Base-by-base conservation (phyloP, 139 green algal genomes). In the Coelastrella sp. region DNA sequence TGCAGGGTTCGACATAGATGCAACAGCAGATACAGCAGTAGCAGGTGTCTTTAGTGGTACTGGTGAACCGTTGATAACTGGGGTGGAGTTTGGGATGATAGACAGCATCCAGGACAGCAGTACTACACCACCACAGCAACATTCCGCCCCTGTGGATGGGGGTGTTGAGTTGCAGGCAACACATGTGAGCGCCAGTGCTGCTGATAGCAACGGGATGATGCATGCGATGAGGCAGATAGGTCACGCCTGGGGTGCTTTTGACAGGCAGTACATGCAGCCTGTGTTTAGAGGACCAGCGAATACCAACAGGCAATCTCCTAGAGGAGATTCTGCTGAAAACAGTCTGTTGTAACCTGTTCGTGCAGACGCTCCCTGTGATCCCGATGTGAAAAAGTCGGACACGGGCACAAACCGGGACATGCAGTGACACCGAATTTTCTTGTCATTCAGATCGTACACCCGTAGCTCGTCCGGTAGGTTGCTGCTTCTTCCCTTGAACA, bases 251-350 rank as follows among this genome's bases (percentile, higher is more conserved):
- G 85, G 84, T 64, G 14, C 19, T 2, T 94, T 96, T 91, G 94
- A 96, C 82, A 88, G 85, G 19, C 60, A 85, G 13, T 89, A 90
- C 13, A 94, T 96, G 92, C 93, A 95, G 89, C 94, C 94, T 5
- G 83, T 91, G 19, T 96, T 96, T 93, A 93, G 94, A 0, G 94
- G 94, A 4, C 92, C 93, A 19, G 84, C 19, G 54, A 85, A 57
- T 47, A 47, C 32, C 75, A 81, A 56, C 54, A 83, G 77, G 8
- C 23, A 32, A 71, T 71, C 64, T 20, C 64, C 64, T 14, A 71
- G 64, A 14, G 64, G 11, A 11, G 11, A 11, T 20, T 20, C 4
- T 71, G 64, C 11, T 4, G 16, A 14, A 11, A 71, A 14, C 64
- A 71, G 64, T 71, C 64, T 71, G 64, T 14, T 71, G 11, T 71